Percentiles rank a stretch among this genome's conserved stretches.
Conservation (phyloP, 208 protist species). For the Herpetomonas samuelpessoai region DNA sequence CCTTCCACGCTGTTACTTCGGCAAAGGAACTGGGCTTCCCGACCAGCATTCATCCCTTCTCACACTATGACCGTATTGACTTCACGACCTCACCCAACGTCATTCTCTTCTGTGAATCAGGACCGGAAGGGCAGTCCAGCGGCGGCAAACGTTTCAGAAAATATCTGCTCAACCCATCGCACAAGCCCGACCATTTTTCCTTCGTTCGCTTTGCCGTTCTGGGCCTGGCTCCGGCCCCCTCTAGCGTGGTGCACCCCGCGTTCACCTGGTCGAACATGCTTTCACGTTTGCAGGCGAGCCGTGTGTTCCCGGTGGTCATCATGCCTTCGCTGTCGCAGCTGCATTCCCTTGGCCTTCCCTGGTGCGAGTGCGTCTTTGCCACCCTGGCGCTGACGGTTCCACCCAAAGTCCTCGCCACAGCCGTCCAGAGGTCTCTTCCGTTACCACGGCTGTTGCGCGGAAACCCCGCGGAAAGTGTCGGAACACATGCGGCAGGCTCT, state of each 20-base stretch:
- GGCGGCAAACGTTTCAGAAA: conserved; percentile 26
- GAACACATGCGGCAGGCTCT: neutral
- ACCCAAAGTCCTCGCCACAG: neutral
- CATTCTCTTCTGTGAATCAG: conserved; percentile 44
- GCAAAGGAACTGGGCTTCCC: conserved; percentile 39
- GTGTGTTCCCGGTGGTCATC: conserved; percentile 49
- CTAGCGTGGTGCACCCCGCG: conserved; percentile 26
- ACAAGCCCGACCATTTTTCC: conserved; percentile 35
- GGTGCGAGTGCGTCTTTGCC: conserved; percentile 31
- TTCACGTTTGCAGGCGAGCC: conserved; percentile 33
- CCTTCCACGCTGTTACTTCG: conserved; percentile 16
- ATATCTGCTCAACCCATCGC: conserved; percentile 28
- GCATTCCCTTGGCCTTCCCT: conserved; percentile 44
- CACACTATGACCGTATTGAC: conserved; percentile 23
- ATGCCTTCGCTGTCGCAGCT: conserved; percentile 51
- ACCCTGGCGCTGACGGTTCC: conserved; percentile 26
- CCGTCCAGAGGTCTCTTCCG: neutral
- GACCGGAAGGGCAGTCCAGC: conserved; percentile 23
- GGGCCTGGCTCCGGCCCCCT: conserved; percentile 22
- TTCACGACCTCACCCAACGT: conserved; percentile 23
- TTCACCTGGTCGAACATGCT: conserved; percentile 29
- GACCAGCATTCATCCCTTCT: conserved; percentile 22
- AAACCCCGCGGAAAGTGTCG: neutral
- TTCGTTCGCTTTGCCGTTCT: conserved; percentile 42
- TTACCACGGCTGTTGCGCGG: neutral